These are phyloP conservation scores for Rhizophora mangle DNA, from an alignment of 345 rosid species.

Conservation along the genomic window DNA sequence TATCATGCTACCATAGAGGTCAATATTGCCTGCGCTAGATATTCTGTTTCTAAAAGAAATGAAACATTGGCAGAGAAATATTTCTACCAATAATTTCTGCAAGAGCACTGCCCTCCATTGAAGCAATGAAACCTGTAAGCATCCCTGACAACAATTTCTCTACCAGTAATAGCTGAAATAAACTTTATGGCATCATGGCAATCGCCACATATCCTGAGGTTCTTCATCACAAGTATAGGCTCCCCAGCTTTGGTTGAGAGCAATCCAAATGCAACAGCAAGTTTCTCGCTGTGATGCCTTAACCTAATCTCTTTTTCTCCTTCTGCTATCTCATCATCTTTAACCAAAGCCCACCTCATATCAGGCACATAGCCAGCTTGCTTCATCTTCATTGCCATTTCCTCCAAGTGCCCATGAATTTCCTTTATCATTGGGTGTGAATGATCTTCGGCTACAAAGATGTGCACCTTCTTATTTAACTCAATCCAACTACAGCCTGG, in stretches of 20 bases:
- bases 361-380: constrained; percentile 71
- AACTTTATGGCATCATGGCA: constrained; percentile 82
- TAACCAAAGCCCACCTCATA: constrained; percentile 61
- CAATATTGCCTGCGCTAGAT: neutral
- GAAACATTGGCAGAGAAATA: neutral
- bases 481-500: constrained; percentile 96
- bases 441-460: constrained; percentile 81
- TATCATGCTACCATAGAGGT: neutral
- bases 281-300: constrained; percentile 83
- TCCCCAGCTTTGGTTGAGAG: constrained; percentile 60
- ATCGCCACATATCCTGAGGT: constrained; percentile 85
- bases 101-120: constrained; percentile 66
- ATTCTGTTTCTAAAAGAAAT: neutral
- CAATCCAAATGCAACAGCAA: constrained; percentile 82
- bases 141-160: constrained; percentile 76
- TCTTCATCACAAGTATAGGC: constrained; percentile 69
- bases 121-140: constrained; percentile 73
- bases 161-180: constrained; percentile 51
- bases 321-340: constrained; percentile 48
- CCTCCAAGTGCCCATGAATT: constrained; percentile 55
- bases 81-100: constrained; percentile 78
- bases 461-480: constrained; percentile 54
- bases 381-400: constrained; percentile 61
- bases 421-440: constrained; percentile 73
- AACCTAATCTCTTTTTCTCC: constrained; percentile 61